A percentile compares a stretch with the other conserved stretches of the same genome.
Evolutionary conservation across 768 basidiomycete species (phyloP).

Genomic region (Russula vinacea): DNA sequence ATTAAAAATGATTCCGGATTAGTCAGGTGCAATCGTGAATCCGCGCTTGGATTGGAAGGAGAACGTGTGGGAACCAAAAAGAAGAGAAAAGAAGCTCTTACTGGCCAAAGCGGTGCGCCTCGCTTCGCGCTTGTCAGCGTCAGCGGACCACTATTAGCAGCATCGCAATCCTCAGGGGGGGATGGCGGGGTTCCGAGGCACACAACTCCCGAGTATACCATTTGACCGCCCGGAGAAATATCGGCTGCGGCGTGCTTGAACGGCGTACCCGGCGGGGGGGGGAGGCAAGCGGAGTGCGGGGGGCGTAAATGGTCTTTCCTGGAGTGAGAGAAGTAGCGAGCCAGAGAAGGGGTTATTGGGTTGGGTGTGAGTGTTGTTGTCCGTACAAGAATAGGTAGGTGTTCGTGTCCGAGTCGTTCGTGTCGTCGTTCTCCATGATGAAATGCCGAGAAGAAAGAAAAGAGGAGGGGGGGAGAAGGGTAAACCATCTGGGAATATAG

Average conservation of each 20-base stretch:
- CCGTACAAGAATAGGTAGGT: neutral
- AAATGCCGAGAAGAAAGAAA: neutral
- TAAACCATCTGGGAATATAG: neutral
- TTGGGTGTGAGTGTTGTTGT: neutral
- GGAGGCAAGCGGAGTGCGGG: neutral
- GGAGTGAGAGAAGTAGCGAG: neutral
- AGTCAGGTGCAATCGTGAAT: neutral
- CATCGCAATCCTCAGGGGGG: neutral
- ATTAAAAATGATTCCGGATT: conserved; percentile 11
- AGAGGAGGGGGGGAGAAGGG: neutral
- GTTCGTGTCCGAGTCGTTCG: neutral
- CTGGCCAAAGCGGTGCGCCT: neutral
- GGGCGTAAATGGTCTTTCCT: neutral
- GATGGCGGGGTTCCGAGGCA: neutral
- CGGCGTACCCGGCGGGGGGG: too few relatives aligned
- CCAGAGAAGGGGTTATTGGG: neutral
- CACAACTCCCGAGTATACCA: neutral
- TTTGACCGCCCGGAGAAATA: conserved; percentile 7
- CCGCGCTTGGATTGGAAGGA: neutral
- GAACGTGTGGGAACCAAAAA: neutral
- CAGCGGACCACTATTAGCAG: neutral
- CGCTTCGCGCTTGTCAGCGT: neutral
- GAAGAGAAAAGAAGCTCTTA: neutral
- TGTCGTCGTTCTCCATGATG: neutral
- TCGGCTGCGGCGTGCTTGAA: neutral